Conservation (phyloP, 352 stramenopile species). For the Globisporangium perplexum region DNA sequence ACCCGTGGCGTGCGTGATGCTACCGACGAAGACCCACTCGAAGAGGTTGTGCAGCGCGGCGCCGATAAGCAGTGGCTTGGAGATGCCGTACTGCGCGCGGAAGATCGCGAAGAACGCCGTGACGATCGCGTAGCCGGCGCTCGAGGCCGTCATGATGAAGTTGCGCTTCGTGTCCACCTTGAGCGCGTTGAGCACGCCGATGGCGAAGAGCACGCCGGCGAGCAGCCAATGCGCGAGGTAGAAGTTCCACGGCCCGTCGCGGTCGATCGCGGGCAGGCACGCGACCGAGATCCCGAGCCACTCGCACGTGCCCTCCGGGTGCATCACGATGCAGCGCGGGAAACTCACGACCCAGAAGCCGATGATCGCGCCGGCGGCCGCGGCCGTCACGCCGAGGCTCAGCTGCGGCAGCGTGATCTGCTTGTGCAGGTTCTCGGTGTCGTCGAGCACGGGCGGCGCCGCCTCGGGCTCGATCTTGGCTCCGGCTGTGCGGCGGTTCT, state of each 20-base stretch:
- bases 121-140: conserved; percentile 8
- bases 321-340: conserved; percentile 12
- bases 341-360: conserved; percentile 15
- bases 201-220: conserved; percentile 10
- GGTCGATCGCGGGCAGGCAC: conserved; percentile 12
- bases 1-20: conserved; percentile 5
- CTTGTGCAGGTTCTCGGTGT: too few relatives aligned
- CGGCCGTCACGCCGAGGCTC: neutral
- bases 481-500: too few relatives aligned
- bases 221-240: conserved; percentile 13
- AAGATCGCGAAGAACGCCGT: conserved; percentile 8
- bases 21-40: conserved; percentile 12
- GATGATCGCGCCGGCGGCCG: conserved; percentile 5
- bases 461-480: too few relatives aligned
- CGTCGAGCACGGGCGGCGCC: too few relatives aligned
- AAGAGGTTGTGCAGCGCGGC: conserved; percentile 14
- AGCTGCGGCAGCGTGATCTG: conserved; percentile 7
- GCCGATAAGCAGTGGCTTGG: conserved; percentile 10
- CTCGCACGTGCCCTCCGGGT: conserved; percentile 9
- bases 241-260: conserved; percentile 6
- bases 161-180: conserved; percentile 5
- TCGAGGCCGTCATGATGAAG: conserved; percentile 4
- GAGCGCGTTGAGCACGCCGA: conserved; percentile 5
- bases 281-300: conserved; percentile 10
- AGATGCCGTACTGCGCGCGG: conserved; percentile 8